phyloP scores from a whole-genome alignment of 1,284 basidiomycete genomes.

The Exobasidium rhododendri region DNA sequence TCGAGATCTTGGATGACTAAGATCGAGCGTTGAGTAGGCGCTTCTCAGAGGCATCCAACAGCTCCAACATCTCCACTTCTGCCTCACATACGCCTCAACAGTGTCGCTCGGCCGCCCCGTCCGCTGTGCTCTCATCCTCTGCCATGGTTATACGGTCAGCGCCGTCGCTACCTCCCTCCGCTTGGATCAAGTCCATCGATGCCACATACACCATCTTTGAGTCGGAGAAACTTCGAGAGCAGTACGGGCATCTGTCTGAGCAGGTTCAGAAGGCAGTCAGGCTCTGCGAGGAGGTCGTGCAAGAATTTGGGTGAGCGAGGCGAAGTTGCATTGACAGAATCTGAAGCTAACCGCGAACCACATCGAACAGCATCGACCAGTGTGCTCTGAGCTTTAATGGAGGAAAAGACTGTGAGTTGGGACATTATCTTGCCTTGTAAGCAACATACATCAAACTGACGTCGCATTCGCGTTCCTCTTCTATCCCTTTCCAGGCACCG shows the following conservation, averaged over 20 bases:
- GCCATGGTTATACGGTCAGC: background rate
- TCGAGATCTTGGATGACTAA: no score
- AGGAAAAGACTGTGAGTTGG: slow-evolving; percentile 73
- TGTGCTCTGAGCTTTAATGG: slow-evolving; percentile 83
- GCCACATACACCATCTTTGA: slow-evolving; percentile 47
- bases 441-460: background rate
- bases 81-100: background rate
- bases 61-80: background rate
- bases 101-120: no score
- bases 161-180: background rate
- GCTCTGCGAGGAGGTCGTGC: slow-evolving; percentile 41
- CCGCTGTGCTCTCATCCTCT: no score
- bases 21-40: no score
- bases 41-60: no score
- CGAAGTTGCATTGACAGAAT: background rate
- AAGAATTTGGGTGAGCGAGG: slow-evolving; percentile 36
- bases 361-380: slow-evolving; percentile 56
- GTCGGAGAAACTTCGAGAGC: slow-evolving; percentile 7
- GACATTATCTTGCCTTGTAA: background rate
- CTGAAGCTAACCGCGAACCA: background rate
- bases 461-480: no score
- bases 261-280: slow-evolving; percentile 33
- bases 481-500: no score
- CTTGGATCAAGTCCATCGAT: slow-evolving; percentile 48
- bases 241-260: slow-evolving; percentile 26